Base-by-base conservation (phyloP, 768 basidiomycete genomes). In the Tricholoma sp. region DNA sequence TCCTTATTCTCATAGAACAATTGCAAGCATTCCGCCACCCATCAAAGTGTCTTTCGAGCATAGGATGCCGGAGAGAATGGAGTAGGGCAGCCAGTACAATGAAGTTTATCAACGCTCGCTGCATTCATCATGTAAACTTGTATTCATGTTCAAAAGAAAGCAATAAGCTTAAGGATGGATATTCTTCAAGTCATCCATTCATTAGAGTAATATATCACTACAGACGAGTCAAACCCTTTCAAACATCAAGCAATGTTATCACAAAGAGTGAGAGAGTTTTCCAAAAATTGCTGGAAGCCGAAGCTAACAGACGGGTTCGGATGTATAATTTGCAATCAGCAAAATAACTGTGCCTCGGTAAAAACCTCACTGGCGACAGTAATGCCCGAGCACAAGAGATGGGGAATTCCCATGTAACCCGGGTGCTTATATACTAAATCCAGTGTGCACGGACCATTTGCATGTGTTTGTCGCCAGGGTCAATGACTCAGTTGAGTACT, bases 321-420 rank as follows among this genome's bases (percentile, higher is more conserved):
- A 91, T 91, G 88, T 89, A 80, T 90, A 91, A 89, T 91, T 91
- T 91, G 89, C 89, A 91, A 91, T 86, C 86, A 91, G 88, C 89
- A 90, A 91, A 78, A 89, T 32, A 81, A 89, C 88, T 89, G 85
- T 87, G 86, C 84, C 88, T 92, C 90, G 86, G 89, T 91, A 88
- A 78, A 84, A 80, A 92, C 90, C 88, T 92, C 90, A 91, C 89
- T 88, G 85, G 84, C 86, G 87, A 89, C 86, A 88, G 87, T 89
- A 85, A 84, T 88, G 86, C 88, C 88, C 89, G 87, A 90, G 88
- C 88, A 91, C 89, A 92, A 92, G 87, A 88, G 86, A 86, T 86
- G 64, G 64, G 64, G 76, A 77, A 69, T 15, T 29, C 4, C 13
- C 12, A 44, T 0, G n/a, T 44, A 33, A 20, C 41, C 28, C 10